Evolutionary conservation across 2,329 filamentous ascomycete species (phyloP), one percentile per base, ranked within the genome.

Genomic region (Fusarium falciforme): DNA sequence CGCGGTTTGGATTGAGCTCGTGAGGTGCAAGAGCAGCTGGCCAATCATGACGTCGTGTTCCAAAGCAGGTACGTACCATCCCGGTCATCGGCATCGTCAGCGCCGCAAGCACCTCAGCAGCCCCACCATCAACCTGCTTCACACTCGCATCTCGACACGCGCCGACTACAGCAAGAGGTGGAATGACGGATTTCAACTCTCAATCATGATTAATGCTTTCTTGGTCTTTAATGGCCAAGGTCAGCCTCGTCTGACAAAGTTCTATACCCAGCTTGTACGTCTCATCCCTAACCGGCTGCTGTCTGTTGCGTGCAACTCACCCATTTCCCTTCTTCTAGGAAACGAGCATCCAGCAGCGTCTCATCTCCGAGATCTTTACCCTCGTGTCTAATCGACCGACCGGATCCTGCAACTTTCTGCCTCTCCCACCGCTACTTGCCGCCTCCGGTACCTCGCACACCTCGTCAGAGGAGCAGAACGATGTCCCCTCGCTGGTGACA

Each of bases 211-310:
- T 84, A 99, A 98, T 88, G 96, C 97, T 35, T 96, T 99, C 71
- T 89, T 99, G 76, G 96, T 99, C 82, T 99, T 99, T 88, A 99
- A 99, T 81, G 98, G 98, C 86, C 94, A 96, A 79, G 96, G 96
- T 74, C 96, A 99, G 84, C 96, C 96, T 40, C 93, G 96, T 65
- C 89, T 99, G 82, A 98, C 96, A 78, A 98, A 98, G 80, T 99
- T 99, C 88, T 99, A 99, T 83, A 98, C 96, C 2, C 96, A 98
- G 82, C 91, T 99, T 76, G 96, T 97, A 76, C 78, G 79, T 67
- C 35, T 7, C 52, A 20, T 35, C 17, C 57, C 25, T 33, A 14
- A 27, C 14, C 12, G 11, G 31, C n/a, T 8, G 17, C 17, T 60
- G 61, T 47, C 35, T 29, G 27, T n/a, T 9, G 27, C 36, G 60